Conservation (phyloP, 1,139 yeast species). For the Debaryomyces subglobosus region DNA sequence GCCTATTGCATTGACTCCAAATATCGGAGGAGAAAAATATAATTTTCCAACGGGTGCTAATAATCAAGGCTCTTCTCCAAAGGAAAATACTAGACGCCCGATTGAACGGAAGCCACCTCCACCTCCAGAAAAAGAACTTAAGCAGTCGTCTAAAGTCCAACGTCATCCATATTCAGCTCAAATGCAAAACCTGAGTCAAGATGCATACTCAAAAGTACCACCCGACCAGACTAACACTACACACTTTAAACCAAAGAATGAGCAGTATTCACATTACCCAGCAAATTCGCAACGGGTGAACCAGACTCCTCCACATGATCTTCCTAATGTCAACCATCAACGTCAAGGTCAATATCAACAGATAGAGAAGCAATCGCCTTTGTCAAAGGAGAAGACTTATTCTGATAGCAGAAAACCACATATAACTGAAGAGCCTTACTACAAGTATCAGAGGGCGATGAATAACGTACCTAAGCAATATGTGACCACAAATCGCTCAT, state of each 20-base stretch:
- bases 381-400: neutral
- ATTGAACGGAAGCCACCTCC: conserved; percentile 3
- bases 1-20: conserved; percentile 16
- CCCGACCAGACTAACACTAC: neutral
- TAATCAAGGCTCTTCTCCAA: neutral
- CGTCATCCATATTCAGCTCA: neutral
- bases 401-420: neutral
- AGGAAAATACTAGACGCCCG: neutral
- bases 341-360: neutral
- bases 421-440: neutral
- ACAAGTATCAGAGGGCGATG: neutral
- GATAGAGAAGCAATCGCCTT: neutral
- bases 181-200: neutral
- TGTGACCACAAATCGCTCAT: neutral
- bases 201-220: neutral
- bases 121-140: neutral
- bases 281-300: neutral
- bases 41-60: neutral
- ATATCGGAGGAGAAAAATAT: conserved; percentile 3
- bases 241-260: neutral
- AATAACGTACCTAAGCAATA: neutral
- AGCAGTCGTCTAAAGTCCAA: neutral
- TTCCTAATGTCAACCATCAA: neutral
- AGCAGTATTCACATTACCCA: neutral
- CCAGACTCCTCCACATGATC: neutral